These are phyloP conservation scores for Neurospora sp. DNA, from an alignment of 495 filamentous ascomycete species.

Conservation along the genomic window DNA sequence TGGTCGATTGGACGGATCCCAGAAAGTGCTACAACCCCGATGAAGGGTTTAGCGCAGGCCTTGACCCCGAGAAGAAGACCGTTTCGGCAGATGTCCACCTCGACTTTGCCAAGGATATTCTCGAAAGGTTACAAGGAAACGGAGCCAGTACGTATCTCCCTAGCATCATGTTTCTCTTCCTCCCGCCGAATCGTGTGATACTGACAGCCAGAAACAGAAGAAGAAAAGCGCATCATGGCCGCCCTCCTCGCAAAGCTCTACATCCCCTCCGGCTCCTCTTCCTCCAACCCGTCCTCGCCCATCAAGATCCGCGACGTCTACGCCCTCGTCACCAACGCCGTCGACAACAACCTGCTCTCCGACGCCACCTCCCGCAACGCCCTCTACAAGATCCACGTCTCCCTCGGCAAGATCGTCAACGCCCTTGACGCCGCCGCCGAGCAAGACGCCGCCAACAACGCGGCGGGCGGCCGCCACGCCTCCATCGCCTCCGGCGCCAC, in stretches of 20 bases:
- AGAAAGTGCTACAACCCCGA: constrained; percentile 64
- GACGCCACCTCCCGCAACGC: constrained; percentile 68
- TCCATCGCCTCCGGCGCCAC: constrained; percentile 19
- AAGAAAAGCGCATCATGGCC: constrained; percentile 77
- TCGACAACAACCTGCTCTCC: constrained; percentile 56
- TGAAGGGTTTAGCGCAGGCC: constrained; percentile 34
- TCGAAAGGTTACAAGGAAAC: constrained; percentile 45
- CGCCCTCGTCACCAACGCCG: constrained; percentile 50
- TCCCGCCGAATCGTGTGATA: constrained; percentile 4
- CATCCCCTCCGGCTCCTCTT: constrained; percentile 47
- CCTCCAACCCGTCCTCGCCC: constrained; percentile 14
- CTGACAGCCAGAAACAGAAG: constrained; percentile 40
- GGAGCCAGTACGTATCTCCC: constrained; percentile 47
- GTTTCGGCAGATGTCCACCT: constrained; percentile 60
- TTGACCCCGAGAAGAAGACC: constrained; percentile 47
- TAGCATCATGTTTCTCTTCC: background rate
- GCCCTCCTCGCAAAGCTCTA: constrained; percentile 74
- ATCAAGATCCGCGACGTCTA: constrained; percentile 41
- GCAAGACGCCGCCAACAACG: constrained; percentile 2
- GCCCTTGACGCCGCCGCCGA: constrained; percentile 33
- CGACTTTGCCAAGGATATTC: constrained; percentile 50
- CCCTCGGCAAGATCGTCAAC: constrained; percentile 51
- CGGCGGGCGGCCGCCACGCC: background rate
- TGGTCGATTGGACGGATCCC: constrained; percentile 95
- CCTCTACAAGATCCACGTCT: constrained; percentile 68